These are phyloP conservation scores for Nepenthes gracilis DNA, from an alignment of 148 eudicot species.

Conservation along the genomic window DNA sequence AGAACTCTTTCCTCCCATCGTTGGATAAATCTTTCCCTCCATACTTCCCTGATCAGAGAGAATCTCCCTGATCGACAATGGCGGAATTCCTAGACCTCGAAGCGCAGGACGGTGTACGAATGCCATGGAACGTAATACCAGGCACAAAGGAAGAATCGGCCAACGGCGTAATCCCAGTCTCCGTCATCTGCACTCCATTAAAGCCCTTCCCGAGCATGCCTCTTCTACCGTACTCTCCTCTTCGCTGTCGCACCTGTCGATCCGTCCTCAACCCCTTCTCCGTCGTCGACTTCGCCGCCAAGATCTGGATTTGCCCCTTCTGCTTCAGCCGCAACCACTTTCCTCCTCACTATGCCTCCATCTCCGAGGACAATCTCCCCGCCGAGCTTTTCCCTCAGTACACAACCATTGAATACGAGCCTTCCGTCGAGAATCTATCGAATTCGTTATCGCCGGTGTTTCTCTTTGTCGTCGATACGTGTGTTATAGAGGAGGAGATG, in stretches of 20 bases:
- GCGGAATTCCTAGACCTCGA: slow-evolving; percentile 71
- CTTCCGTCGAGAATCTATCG: slow-evolving; percentile 6
- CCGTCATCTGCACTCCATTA: slow-evolving; percentile 77
- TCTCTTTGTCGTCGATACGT: slow-evolving; percentile 71
- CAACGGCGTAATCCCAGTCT: slow-evolving; percentile 48
- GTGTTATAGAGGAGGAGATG: slow-evolving; percentile 86
- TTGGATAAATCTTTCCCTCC: too few relatives aligned
- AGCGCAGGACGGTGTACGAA: slow-evolving; percentile 67
- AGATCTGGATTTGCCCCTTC: slow-evolving; percentile 91
- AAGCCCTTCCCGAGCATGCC: slow-evolving; percentile 50
- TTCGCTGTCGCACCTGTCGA: slow-evolving; percentile 82
- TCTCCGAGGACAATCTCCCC: slow-evolving; percentile 68
- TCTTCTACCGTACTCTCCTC: slow-evolving; percentile 68
- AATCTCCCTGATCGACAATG: slow-evolving; percentile 24
- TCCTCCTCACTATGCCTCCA: slow-evolving; percentile 58
- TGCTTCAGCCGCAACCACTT: slow-evolving; percentile 74
- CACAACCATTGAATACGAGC: slow-evolving; percentile 69
- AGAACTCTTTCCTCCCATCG: too few relatives aligned
- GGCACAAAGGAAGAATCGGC: slow-evolving; percentile 65
- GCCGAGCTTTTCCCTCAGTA: slow-evolving; percentile 74
- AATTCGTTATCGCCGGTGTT: slow-evolving; percentile 21
- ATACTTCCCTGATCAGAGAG: too few relatives aligned
- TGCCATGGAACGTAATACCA: slow-evolving; percentile 97
- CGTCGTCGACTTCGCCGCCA: slow-evolving; percentile 64
- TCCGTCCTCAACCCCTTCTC: slow-evolving; percentile 81